Conservation (phyloP, 495 filamentous ascomycete species). For the Trichocladium uniseriatum region DNA sequence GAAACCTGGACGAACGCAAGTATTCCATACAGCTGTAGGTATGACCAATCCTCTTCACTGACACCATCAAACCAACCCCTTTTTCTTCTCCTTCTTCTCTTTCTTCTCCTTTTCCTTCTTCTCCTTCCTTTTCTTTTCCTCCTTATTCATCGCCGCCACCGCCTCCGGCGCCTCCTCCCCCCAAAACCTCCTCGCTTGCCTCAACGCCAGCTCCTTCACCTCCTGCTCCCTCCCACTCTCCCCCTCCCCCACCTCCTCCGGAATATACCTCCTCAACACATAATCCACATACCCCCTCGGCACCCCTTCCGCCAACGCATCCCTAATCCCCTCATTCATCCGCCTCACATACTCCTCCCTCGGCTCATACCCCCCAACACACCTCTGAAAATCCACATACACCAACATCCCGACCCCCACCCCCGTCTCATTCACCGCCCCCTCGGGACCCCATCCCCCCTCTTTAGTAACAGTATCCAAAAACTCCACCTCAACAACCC, state of each 20-base stretch:
- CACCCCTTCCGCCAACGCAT: constrained; percentile 28
- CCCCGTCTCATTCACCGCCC: neutral
- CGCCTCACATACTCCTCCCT: constrained; percentile 29
- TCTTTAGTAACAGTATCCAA: neutral
- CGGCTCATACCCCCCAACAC: constrained; percentile 11
- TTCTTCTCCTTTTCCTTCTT: too few relatives aligned
- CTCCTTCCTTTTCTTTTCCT: too few relatives aligned
- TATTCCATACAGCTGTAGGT: too few relatives aligned
- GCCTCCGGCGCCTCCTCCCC: neutral
- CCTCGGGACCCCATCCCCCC: neutral
- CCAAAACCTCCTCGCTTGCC: constrained; percentile 6
- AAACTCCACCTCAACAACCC: constrained; percentile 18
- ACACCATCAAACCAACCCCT: too few relatives aligned
- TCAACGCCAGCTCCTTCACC: constrained; percentile 2
- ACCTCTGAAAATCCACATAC: constrained; percentile 29
- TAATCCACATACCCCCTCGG: constrained; percentile 24
- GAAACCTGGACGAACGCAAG: too few relatives aligned
- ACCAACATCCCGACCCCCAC: constrained; percentile 22
- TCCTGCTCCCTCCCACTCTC: neutral
- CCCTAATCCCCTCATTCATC: constrained; percentile 31
- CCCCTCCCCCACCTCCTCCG: constrained; percentile 6
- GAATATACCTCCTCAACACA: constrained; percentile 21
- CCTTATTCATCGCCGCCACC: too few relatives aligned
- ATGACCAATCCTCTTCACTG: too few relatives aligned
- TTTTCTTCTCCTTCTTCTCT: too few relatives aligned